Base-by-base conservation (phyloP, 371 early-diverging fungal species). In the Basidiobolus heterosporus region DNA sequence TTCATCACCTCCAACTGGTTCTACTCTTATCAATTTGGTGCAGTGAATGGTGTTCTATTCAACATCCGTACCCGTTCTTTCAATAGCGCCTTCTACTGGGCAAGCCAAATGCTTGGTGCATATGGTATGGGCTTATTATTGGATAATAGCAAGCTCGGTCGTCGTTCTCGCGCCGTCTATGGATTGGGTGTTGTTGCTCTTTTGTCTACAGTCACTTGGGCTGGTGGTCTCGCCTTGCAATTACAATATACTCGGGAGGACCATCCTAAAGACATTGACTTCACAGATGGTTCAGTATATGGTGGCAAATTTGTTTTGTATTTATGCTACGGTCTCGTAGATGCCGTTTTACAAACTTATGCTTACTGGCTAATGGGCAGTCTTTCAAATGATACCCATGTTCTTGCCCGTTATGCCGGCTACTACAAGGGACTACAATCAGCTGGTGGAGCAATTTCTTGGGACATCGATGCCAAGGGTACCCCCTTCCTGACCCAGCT, bases 1-100 rank as follows among this genome's bases (percentile, higher is more conserved):
- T 81, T 76, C 59, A 63, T 82, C 45, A 62, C 80, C 17, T 78
- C 80, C 53, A 85, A 85, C 54, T 82, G 78, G 70, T 70, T 80
- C 63, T 82, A 82, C 59, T 62, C 78, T 14, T 82, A 82, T 57
- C 82, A 84, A 50, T 77, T 74, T 51, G 61, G 59, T 51, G 39
- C 50, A 56, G 47, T 68, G 46, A 74, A 74, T 48, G 66, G 61
- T 7, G 45, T 64, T 40, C 69, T 68, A 49, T 82, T 82, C 51
- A 65, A 68, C 38, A 50, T 66, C 36, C 68, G 75, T 19, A 69
- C 80, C 6, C 66, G 82, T 41, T 64, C 64, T 1, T 65, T 83
- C 51, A 83, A 83, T 57, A 73, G 74, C 43, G 61, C 68, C 18
- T 63, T 75, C 48, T 83, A 83, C 57, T 82, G 83, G 83, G 60